phyloP scores from a whole-genome alignment of 176 grass and related monocot genomes.

The Pharus latifolius region DNA sequence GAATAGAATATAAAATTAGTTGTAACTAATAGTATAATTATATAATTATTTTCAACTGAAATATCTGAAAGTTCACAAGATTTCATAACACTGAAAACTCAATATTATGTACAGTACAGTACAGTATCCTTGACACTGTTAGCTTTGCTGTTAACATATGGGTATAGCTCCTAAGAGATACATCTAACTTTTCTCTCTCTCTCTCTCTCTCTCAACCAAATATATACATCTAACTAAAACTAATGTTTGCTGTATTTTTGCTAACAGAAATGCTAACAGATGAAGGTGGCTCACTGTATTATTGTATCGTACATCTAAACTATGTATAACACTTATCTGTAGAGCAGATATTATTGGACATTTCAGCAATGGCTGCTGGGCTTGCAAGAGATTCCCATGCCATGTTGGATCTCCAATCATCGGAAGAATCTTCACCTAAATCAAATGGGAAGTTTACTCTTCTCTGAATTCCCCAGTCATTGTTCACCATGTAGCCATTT shows the following conservation, averaged over 20 bases:
- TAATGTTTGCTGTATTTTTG: slow-evolving; percentile 15
- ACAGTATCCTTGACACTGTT: slow-evolving; percentile 40
- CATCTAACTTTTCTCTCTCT: too few relatives aligned
- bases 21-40: too few relatives aligned
- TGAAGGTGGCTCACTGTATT: slow-evolving; percentile 19
- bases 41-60: too few relatives aligned
- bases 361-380: slow-evolving; percentile 36
- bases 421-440: slow-evolving; percentile 41
- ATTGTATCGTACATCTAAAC: slow-evolving; percentile 7
- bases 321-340: slow-evolving; percentile 10
- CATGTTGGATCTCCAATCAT: slow-evolving; percentile 78
- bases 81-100: background rate
- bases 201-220: too few relatives aligned
- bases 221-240: slow-evolving; percentile 19
- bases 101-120: slow-evolving; percentile 17
- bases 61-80: background rate
- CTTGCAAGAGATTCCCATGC: slow-evolving; percentile 61
- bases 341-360: slow-evolving; percentile 22
- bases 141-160: slow-evolving; percentile 66
- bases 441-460: slow-evolving; percentile 51
- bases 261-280: slow-evolving; percentile 82
- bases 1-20: too few relatives aligned
- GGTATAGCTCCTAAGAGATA: slow-evolving; percentile 14
- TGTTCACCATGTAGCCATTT: slow-evolving; percentile 25
- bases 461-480: slow-evolving; percentile 23